Percentiles rank a stretch among this genome's conserved stretches.
Conservation (phyloP, 2,329 filamentous ascomycete genomes). For the Amylocarpus encephaloides region DNA sequence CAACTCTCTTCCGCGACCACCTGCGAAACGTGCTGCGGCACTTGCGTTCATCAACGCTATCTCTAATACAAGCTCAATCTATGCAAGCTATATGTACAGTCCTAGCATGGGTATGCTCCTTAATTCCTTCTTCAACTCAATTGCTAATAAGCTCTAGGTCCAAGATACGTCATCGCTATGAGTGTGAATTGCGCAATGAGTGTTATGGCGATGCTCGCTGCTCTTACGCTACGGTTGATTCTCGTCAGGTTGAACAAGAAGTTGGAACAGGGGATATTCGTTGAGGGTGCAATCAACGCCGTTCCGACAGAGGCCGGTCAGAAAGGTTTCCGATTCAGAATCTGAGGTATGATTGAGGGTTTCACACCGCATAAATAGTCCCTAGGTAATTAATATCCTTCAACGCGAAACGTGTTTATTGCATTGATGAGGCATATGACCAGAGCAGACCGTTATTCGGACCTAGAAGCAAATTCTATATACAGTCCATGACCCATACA, state of each 20-base stretch:
- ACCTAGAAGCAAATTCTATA: no score
- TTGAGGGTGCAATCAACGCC: constrained; percentile 47
- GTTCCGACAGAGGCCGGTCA: constrained; percentile 49
- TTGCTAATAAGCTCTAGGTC: constrained; percentile 8
- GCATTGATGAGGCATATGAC: no score
- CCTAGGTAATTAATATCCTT: no score
- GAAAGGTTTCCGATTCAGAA: constrained; percentile 61
- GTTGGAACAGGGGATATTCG: constrained; percentile 52
- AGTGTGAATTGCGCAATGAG: constrained; percentile 61
- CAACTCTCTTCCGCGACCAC: constrained; percentile 68
- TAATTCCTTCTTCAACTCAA: not conserved
- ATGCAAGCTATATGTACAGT: constrained; percentile 62
- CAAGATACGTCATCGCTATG: constrained; percentile 43
- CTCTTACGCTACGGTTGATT: constrained; percentile 55
- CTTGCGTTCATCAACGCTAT: constrained; percentile 72
- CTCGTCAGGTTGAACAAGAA: constrained; percentile 62
- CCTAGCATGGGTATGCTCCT: constrained; percentile 31
- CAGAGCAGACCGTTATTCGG: no score
- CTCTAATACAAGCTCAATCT: constrained; percentile 64
- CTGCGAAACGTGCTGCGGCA: constrained; percentile 55
- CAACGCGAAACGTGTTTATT: no score
- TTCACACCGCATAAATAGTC: no score
- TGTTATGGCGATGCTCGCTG: constrained; percentile 56
- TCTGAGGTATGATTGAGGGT: constrained; percentile 34
- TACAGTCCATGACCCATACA: no score